These are phyloP conservation scores for Elsinoe australis DNA, from an alignment of 2,329 filamentous ascomycete species.

Conservation along the genomic window DNA sequence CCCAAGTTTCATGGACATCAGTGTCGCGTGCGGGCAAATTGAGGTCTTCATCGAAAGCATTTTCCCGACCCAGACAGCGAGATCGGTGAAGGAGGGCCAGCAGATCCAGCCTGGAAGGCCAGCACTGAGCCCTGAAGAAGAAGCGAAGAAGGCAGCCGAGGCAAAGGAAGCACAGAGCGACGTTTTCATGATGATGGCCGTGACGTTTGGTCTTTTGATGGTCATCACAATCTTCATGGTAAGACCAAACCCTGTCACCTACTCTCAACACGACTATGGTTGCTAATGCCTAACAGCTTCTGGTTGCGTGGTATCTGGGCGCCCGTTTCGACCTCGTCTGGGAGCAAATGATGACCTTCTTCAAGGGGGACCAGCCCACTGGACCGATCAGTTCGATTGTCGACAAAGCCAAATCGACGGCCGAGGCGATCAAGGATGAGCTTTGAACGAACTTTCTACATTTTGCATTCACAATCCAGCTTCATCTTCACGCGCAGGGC, in stretches of 20 bases:
- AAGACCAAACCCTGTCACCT: slow-evolving; percentile 39
- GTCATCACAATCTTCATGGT: slow-evolving; percentile 75
- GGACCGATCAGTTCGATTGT: slow-evolving; percentile 20
- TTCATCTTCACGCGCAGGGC: neutral
- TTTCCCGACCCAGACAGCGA: slow-evolving; percentile 69
- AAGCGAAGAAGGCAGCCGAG: slow-evolving; percentile 46
- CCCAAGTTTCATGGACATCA: slow-evolving; percentile 87
- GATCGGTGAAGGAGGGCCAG: slow-evolving; percentile 34
- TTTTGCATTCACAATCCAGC: neutral
- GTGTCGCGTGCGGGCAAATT: slow-evolving; percentile 63
- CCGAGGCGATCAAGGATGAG: slow-evolving; percentile 25
- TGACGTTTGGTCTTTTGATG: slow-evolving; percentile 60
- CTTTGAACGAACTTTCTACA: slow-evolving; percentile 21
- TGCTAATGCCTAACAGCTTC: slow-evolving; percentile 49
- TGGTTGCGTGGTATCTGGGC: slow-evolving; percentile 68
- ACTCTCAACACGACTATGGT: neutral
- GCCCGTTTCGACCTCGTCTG: slow-evolving; percentile 71
- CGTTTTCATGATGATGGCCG: slow-evolving; percentile 54
- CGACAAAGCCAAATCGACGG: slow-evolving; percentile 14
- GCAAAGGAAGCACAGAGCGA: slow-evolving; percentile 48
- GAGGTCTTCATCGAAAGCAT: slow-evolving; percentile 22
- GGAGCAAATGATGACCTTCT: slow-evolving; percentile 46
- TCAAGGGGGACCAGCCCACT: slow-evolving; percentile 35
- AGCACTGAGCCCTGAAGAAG: slow-evolving; percentile 46
- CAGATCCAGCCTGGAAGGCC: slow-evolving; percentile 40